Conservation (phyloP, 768 basidiomycete species). For the Pisolithus microcarpus region DNA sequence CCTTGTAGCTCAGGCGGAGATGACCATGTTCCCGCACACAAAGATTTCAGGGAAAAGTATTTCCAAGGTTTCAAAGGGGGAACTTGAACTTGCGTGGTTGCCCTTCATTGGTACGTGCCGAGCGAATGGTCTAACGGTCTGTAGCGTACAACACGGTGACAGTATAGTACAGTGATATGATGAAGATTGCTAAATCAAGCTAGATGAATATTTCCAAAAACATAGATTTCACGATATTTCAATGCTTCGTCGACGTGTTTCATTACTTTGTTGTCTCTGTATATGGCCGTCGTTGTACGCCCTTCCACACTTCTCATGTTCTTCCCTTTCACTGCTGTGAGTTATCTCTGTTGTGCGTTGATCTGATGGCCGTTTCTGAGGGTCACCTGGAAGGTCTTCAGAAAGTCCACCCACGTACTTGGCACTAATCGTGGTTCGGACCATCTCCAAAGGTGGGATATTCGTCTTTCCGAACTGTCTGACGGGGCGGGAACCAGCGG, state of each 20-base stretch:
- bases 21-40: conserved; percentile 71
- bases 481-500: neutral
- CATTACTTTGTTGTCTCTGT: neutral
- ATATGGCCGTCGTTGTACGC: neutral
- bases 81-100: neutral
- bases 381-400: neutral
- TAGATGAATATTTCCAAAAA: too few species aligned
- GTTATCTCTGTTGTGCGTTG: neutral
- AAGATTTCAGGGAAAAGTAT: conserved; percentile 83
- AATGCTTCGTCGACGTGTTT: neutral
- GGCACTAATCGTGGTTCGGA: neutral
- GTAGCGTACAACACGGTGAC: too few species aligned
- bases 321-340: too few species aligned
- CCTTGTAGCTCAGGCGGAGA: conserved; percentile 6
- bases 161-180: too few species aligned
- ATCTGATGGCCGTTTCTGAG: neutral
- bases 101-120: neutral
- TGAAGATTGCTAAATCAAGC: too few species aligned
- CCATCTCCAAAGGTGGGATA: neutral
- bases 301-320: neutral
- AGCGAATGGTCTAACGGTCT: too few species aligned
- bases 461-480: neutral
- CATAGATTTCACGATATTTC: too few species aligned
- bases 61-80: conserved; percentile 70
- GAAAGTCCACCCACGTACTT: too few species aligned